Percentiles rank a stretch among this genome's conserved stretches.
phyloP scores from a whole-genome alignment of 441 rosid genomes.

The Erysimum cheiri region DNA sequence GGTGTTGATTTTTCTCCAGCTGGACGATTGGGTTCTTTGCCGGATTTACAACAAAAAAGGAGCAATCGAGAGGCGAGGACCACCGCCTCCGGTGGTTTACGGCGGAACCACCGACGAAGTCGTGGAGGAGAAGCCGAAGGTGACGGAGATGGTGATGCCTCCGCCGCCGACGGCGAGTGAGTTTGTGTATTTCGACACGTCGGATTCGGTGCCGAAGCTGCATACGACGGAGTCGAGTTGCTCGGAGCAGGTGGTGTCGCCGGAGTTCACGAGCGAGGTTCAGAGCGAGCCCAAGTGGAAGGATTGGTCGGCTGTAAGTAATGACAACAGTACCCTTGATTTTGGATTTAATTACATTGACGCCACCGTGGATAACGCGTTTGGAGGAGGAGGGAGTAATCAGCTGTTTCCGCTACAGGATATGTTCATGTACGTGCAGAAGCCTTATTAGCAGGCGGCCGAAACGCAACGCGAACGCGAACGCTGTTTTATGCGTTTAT shows the following conservation, averaged over 20 bases:
- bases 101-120: slow-evolving; percentile 11
- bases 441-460: slow-evolving; percentile 51
- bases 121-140: background rate
- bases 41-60: slow-evolving; percentile 97
- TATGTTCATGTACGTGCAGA: slow-evolving; percentile 73
- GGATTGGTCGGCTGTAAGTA: slow-evolving; percentile 50
- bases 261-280: slow-evolving; percentile 86
- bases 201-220: slow-evolving; percentile 87
- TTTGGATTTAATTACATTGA: slow-evolving; percentile 62
- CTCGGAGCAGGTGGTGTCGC: slow-evolving; percentile 90
- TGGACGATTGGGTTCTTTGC: slow-evolving; percentile 96
- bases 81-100: slow-evolving; percentile 37
- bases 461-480: slow-evolving; percentile 18
- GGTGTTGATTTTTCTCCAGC: slow-evolving; percentile 50
- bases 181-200: slow-evolving; percentile 59
- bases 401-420: slow-evolving; percentile 86
- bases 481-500: slow-evolving; percentile 17
- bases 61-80: slow-evolving; percentile 52
- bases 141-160: background rate
- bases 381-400: slow-evolving; percentile 46
- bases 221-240: slow-evolving; percentile 93
- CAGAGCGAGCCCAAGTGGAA: slow-evolving; percentile 81
- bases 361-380: slow-evolving; percentile 50
- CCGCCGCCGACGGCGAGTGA: slow-evolving; percentile 31
- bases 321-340: slow-evolving; percentile 48